Conservation (phyloP, 2,329 filamentous ascomycete genomes). For the Cadophora malorum region DNA sequence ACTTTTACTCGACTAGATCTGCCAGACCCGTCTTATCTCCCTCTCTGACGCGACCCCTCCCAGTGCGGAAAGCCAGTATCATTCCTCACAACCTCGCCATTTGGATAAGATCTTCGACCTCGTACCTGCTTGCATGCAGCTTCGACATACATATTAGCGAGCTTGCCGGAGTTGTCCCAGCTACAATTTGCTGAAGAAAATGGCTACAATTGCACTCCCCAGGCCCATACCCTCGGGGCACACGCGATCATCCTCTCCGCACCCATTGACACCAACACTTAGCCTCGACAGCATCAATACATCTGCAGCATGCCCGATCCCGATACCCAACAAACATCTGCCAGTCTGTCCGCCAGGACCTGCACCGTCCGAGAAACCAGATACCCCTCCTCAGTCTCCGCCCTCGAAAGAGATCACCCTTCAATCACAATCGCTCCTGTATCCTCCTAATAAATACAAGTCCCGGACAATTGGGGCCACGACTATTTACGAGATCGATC, state of each 20-base stretch:
- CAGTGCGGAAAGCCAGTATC: conserved; percentile 3
- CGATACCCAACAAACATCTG: conserved; percentile 87
- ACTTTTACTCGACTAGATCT: background rate
- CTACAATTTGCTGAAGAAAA: conserved; percentile 25
- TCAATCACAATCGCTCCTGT: conserved; percentile 72
- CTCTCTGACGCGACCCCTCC: conserved; percentile 9
- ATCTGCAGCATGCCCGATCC: conserved; percentile 59
- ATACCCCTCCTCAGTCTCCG: conserved; percentile 71
- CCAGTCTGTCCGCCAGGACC: conserved; percentile 88
- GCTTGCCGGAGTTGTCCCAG: conserved; percentile 18
- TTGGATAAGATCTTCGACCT: conserved; percentile 18
- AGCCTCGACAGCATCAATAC: conserved; percentile 58
- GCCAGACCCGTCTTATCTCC: conserved; percentile 22
- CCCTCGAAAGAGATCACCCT: conserved; percentile 60
- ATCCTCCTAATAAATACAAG: conserved; percentile 72
- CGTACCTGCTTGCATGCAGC: conserved; percentile 28
- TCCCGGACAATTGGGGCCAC: conserved; percentile 58
- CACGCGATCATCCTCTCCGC: conserved; percentile 50
- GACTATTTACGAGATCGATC: conserved; percentile 75
- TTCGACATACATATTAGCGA: conserved; percentile 24
- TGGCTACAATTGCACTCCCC: conserved; percentile 46
- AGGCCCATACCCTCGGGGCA: conserved; percentile 40
- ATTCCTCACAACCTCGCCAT: conserved; percentile 20
- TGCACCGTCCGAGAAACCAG: conserved; percentile 58
- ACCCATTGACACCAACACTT: conserved; percentile 56